A percentile compares a stretch with the other conserved stretches of the same genome.
Evolutionary conservation across 2,329 filamentous ascomycete species (phyloP).

Genomic region (Apiospora phragmitis): DNA sequence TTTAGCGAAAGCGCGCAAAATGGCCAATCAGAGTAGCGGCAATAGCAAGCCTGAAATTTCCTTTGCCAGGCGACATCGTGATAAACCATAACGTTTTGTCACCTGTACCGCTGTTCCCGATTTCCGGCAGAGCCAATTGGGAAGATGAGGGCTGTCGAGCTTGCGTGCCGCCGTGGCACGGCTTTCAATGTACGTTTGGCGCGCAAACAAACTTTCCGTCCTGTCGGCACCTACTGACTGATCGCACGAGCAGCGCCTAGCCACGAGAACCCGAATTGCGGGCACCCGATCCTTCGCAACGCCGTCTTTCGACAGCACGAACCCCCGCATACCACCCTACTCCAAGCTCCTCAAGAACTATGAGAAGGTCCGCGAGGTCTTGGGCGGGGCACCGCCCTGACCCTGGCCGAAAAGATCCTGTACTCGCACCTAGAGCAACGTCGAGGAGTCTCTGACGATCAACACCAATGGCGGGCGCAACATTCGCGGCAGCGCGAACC

Average conservation of each 20-base stretch:
- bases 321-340: constrained; percentile 66
- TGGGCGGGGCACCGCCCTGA: constrained; percentile 52
- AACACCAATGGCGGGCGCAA: constrained; percentile 81
- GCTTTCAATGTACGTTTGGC: constrained; percentile 27
- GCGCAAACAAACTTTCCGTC: background rate
- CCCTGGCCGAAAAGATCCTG: constrained; percentile 95
- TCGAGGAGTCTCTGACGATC: constrained; percentile 82
- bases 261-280: constrained; percentile 24
- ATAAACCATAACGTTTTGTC: background rate
- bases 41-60: background rate
- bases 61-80: background rate
- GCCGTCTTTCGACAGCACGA: constrained; percentile 31
- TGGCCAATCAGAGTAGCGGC: background rate
- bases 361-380: constrained; percentile 16
- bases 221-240: background rate
- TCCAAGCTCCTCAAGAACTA: constrained; percentile 41
- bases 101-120: background rate
- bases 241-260: constrained; percentile 24
- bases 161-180: constrained; percentile 31
- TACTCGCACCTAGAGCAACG: constrained; percentile 92
- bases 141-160: constrained; percentile 34
- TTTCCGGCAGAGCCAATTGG: constrained; percentile 18
- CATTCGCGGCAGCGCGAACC: constrained; percentile 84
- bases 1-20: background rate
- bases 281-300: constrained; percentile 32